phyloP scores from a whole-genome alignment of 164 flowering plant species.

The Sextonia rubra region DNA sequence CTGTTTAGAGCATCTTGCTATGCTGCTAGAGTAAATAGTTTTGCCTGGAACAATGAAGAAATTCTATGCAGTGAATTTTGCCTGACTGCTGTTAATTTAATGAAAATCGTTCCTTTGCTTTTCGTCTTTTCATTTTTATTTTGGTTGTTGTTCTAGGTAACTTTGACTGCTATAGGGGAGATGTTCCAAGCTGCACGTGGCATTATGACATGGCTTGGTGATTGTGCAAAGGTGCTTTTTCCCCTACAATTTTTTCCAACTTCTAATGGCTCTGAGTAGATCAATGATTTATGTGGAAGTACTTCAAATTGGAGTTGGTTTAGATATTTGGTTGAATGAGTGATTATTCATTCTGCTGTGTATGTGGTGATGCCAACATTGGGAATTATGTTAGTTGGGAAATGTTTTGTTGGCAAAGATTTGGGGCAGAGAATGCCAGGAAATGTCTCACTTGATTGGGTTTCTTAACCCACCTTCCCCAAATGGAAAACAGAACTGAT shows the following conservation, averaged over 20 bases:
- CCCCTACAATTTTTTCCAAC: not conserved
- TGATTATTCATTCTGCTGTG: not conserved
- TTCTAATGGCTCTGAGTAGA: not conserved
- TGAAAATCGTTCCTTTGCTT: not conserved
- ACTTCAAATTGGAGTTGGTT: not conserved
- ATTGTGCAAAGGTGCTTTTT: conserved; percentile 77
- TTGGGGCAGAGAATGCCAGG: not conserved
- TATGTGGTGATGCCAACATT: not conserved
- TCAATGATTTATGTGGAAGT: not conserved
- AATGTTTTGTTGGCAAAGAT: not conserved
- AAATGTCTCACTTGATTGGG: not conserved
- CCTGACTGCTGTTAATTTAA: not conserved
- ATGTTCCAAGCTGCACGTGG: conserved; percentile 83
- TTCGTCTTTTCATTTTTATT: not conserved
- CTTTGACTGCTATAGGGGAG: conserved; percentile 84
- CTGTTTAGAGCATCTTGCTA: conserved; percentile 82
- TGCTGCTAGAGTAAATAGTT: conserved; percentile 76
- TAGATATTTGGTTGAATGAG: not conserved
- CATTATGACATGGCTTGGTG: conserved; percentile 94
- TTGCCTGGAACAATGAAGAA: conserved; percentile 1
- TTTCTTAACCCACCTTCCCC: not conserved
- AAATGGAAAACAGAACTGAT: not conserved
- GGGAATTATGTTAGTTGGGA: not conserved
- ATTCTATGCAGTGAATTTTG: not conserved
- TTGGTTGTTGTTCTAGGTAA: conserved; percentile 43